phyloP scores from a whole-genome alignment of 192 early-diverging fungal genomes.

The Coemansia sp. region DNA sequence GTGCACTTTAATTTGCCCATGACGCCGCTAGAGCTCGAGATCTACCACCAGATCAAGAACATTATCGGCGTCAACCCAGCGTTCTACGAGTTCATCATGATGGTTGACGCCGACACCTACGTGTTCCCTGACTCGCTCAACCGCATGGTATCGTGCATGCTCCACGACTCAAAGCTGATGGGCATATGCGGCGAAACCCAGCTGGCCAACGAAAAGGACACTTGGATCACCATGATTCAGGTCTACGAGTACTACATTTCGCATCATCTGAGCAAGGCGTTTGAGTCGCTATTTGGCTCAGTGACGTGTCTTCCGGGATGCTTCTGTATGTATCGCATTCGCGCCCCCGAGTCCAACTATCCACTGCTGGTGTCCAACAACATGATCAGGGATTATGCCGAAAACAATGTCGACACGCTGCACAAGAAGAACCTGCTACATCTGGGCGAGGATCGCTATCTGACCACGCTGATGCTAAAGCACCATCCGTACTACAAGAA shows the following conservation, averaged over 20 bases:
- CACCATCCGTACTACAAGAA: conserved; percentile 97
- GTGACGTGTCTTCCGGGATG: conserved; percentile 99
- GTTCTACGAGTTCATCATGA: conserved; percentile 97
- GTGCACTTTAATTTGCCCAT: conserved; percentile 93
- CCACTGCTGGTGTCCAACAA: conserved; percentile 86
- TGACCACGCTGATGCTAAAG: conserved; percentile 94
- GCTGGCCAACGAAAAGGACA: conserved; percentile 90
- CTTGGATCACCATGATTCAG: conserved; percentile 99
- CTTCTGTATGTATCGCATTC: conserved; percentile 99
- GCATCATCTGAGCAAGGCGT: conserved; percentile 96
- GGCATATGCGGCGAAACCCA: conserved; percentile 97
- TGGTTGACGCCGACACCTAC: conserved; percentile 98
- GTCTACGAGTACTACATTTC: conserved; percentile 99
- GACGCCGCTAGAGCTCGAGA: conserved; percentile 94
- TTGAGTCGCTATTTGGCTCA: conserved; percentile 96
- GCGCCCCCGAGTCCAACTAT: conserved; percentile 84
- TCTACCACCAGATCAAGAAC: conserved; percentile 99
- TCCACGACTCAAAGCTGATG: conserved; percentile 91
- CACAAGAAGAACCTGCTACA: conserved; percentile 89
- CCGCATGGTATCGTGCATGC: conserved; percentile 91
- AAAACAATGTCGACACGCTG: conserved; percentile 70
- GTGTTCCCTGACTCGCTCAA: conserved; percentile 93
- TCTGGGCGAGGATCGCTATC: conserved; percentile 98
- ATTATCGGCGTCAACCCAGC: conserved; percentile 98
- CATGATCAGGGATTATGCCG: conserved; percentile 89